Base-by-base conservation (phyloP, 2,329 filamentous ascomycete genomes). In the Botrytis byssoidea region DNA sequence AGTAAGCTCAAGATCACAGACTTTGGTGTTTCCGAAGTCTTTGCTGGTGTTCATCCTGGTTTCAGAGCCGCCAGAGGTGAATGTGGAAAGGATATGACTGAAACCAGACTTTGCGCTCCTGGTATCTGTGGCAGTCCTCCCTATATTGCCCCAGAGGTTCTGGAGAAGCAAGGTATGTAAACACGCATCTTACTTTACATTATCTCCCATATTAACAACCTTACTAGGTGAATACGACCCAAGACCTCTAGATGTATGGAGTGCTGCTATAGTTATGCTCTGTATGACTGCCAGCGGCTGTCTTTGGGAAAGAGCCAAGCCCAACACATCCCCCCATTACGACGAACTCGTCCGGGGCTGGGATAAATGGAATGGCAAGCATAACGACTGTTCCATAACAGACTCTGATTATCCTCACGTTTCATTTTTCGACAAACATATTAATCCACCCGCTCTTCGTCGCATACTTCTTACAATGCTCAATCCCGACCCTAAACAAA, bases 1-100 rank as follows among this genome's bases (percentile, higher is more conserved):
- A 93, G 93, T 80, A 91, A 93, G 81, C 86, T 97, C 73, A 97
- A 97, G 83, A 95, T 97, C 74, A 94, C 93, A 68, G 94, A 97
- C 81, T 97, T 97, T 83, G 94, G 94, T 71, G 93, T 95, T 22
- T 94, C 93, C 0, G 93, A 96, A 81, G 92, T 97, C 29, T 97
- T 97, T 80, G 89, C 87, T 71, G 94, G 93, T 57, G 90, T 91
- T 69, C 93, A 97, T 81, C 94, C 93, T 0, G 94, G 93, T 44
- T 83, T 94, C 59, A 88, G 92, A 74, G 89, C 91, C 78, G 88
- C 92, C 20, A 89, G 90, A 70, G 92, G 92, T 72, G 87, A 92
- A 79, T 95, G 92, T 81, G 92, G 92, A 66, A 88, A 88, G 79
- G 88, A 91, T 77, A 93, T 95, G 89, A 87, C 87, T 42, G 89